Evolutionary conservation across 306 rosid genomes (phyloP).

Genomic region (Oxytropis ochrocephala): DNA sequence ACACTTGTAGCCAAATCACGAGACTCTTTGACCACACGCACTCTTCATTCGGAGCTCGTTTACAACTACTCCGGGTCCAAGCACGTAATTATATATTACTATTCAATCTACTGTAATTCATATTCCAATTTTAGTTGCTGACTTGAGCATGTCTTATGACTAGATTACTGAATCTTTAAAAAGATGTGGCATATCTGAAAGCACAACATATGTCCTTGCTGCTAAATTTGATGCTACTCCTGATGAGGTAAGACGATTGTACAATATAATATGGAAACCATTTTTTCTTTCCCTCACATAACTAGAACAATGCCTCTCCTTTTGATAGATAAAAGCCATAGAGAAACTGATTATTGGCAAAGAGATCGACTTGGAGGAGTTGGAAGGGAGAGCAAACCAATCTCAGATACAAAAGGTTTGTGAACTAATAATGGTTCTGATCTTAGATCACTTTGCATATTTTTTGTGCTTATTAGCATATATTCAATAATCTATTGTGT

Average conservation of each 20-base stretch:
- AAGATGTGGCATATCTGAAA: conserved; percentile 77
- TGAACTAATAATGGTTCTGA: background rate
- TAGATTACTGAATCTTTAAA: conserved; percentile 89
- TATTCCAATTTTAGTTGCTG: conserved; percentile 15
- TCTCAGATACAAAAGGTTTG: conserved; percentile 75
- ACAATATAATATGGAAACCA: background rate
- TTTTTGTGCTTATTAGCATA: conserved; percentile 11
- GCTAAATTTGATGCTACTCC: conserved; percentile 69
- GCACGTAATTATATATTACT: conserved; percentile 48
- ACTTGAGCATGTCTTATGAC: conserved; percentile 20
- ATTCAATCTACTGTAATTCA: background rate
- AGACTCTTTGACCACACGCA: conserved; percentile 73
- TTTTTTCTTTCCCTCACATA: background rate
- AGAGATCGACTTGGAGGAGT: conserved; percentile 64
- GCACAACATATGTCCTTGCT: conserved; percentile 65
- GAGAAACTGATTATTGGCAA: conserved; percentile 66
- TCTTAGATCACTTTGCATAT: background rate
- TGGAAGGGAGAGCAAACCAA: conserved; percentile 64
- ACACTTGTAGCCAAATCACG: conserved; percentile 65
- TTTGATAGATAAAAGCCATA: conserved; percentile 45
- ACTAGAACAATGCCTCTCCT: background rate
- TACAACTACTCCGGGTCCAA: conserved; percentile 88
- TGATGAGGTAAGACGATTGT: conserved; percentile 51
- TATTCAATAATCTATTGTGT: conserved; percentile 9
- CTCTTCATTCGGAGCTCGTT: conserved; percentile 93